A percentile compares a stretch with the other conserved stretches of the same genome.
phyloP scores from a whole-genome alignment of 2,329 filamentous ascomycete species.

The Exophiala xenobiotica region DNA sequence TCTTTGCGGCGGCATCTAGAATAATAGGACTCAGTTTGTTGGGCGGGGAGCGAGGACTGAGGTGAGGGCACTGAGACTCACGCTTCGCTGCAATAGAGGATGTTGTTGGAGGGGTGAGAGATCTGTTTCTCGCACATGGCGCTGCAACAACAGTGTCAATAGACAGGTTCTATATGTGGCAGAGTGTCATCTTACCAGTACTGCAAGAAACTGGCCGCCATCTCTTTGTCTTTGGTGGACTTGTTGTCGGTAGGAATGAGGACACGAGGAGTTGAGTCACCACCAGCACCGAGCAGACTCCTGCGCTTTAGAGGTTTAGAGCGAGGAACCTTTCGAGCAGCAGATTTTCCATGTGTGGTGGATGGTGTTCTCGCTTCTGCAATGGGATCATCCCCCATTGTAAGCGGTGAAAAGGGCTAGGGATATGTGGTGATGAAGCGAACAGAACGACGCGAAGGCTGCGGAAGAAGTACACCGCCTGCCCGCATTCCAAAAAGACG shows the following conservation, averaged over 20 bases:
- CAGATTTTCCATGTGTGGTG: conserved; percentile 16
- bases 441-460: too few relatives aligned
- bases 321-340: conserved; percentile 11
- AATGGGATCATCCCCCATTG: not conserved
- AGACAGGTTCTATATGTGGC: conserved; percentile 11
- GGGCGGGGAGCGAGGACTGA: conserved; percentile 6
- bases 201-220: conserved; percentile 47
- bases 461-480: too few relatives aligned
- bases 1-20: conserved; percentile 49
- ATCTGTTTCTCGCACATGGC: conserved; percentile 67
- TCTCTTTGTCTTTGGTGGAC: conserved; percentile 32
- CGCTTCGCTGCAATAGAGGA: conserved; percentile 66
- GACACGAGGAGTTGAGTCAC: conserved; percentile 12
- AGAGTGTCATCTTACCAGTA: conserved; percentile 41
- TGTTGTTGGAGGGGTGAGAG: conserved; percentile 57
- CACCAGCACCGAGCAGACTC: conserved; percentile 12
- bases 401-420: conserved; percentile 21
- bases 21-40: not conserved
- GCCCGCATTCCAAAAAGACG: too few relatives aligned
- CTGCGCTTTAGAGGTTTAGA: conserved; percentile 20
- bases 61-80: conserved; percentile 41
- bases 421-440: too few relatives aligned
- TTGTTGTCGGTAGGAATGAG: conserved; percentile 10
- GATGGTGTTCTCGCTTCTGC: conserved; percentile 18
- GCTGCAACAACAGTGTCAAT: conserved; percentile 40